Evolutionary conservation across 345 rosid genomes (phyloP).

Genomic region (Pelargonium nanum): DNA sequence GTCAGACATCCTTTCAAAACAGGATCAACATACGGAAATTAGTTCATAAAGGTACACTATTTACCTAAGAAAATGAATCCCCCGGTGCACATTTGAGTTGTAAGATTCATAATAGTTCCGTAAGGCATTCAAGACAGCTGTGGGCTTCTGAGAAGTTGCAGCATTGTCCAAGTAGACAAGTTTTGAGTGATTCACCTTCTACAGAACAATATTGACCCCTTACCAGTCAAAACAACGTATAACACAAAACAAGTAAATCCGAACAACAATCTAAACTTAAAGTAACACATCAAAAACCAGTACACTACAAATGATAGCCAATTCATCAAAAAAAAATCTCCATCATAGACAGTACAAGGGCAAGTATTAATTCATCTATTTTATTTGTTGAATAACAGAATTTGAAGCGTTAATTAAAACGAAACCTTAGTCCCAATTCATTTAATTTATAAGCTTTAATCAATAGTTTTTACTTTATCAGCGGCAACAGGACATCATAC

Average conservation of each 20-base stretch:
- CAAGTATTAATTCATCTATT: too few relatives aligned
- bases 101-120: slow-evolving; percentile 59
- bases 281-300: neutral
- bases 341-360: too few relatives aligned
- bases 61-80: slow-evolving; percentile 76
- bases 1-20: neutral
- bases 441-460: too few relatives aligned
- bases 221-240: neutral
- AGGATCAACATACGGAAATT: neutral
- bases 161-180: slow-evolving; percentile 91
- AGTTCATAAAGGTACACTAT: neutral
- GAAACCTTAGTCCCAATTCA: too few relatives aligned
- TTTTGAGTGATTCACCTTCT: slow-evolving; percentile 75
- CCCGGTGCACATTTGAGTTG: slow-evolving; percentile 88
- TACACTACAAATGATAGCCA: neutral
- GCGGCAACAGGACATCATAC: too few relatives aligned
- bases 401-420: too few relatives aligned
- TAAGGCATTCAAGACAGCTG: slow-evolving; percentile 54
- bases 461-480: too few relatives aligned
- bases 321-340: too few relatives aligned
- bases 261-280: neutral
- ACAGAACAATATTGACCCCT: slow-evolving; percentile 7
- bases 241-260: neutral
- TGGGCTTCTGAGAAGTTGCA: slow-evolving; percentile 95
- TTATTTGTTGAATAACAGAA: too few relatives aligned